phyloP scores from a whole-genome alignment of 768 basidiomycete species.

The Pholiota microspora region DNA sequence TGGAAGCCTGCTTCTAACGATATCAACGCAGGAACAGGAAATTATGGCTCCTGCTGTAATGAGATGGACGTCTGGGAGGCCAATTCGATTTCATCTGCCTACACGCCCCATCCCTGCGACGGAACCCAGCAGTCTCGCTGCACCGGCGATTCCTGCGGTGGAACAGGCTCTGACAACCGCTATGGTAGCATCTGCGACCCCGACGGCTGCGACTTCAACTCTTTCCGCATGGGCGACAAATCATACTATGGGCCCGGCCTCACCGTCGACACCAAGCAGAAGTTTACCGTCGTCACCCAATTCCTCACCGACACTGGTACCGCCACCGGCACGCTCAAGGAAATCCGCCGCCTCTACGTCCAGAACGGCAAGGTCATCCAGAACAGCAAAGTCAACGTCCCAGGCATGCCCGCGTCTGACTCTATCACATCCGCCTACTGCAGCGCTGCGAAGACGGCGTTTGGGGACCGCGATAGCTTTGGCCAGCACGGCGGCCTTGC shows the following conservation, averaged over 20 bases:
- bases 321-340: slow-evolving; percentile 18
- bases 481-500: slow-evolving; percentile 15
- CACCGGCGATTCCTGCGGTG: slow-evolving; percentile 31
- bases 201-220: slow-evolving; percentile 23
- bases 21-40: slow-evolving; percentile 18
- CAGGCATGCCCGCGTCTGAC: slow-evolving; percentile 15
- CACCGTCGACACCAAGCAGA: slow-evolving; percentile 22
- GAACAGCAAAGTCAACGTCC: slow-evolving; percentile 17
- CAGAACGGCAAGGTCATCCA: slow-evolving; percentile 22
- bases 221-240: slow-evolving; percentile 20
- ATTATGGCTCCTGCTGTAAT: slow-evolving; percentile 20
- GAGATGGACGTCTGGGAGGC: slow-evolving; percentile 27
- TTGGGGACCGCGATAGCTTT: slow-evolving; percentile 21
- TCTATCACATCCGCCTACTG: slow-evolving; percentile 18
- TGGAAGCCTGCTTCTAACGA: slow-evolving; percentile 18
- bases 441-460: slow-evolving; percentile 12
- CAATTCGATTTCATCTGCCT: slow-evolving; percentile 21
- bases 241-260: slow-evolving; percentile 20
- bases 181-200: slow-evolving; percentile 18
- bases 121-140: slow-evolving; percentile 16
- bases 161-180: slow-evolving; percentile 23
- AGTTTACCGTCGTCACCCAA: slow-evolving; percentile 23
- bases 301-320: slow-evolving; percentile 21
- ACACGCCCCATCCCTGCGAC: slow-evolving; percentile 24
- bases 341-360: slow-evolving; percentile 21